Percentiles rank a stretch among this genome's conserved stretches.
These are phyloP conservation scores for Phytophthora sp. DNA, from an alignment of 352 stramenopile genomes.

Conservation along the genomic window DNA sequence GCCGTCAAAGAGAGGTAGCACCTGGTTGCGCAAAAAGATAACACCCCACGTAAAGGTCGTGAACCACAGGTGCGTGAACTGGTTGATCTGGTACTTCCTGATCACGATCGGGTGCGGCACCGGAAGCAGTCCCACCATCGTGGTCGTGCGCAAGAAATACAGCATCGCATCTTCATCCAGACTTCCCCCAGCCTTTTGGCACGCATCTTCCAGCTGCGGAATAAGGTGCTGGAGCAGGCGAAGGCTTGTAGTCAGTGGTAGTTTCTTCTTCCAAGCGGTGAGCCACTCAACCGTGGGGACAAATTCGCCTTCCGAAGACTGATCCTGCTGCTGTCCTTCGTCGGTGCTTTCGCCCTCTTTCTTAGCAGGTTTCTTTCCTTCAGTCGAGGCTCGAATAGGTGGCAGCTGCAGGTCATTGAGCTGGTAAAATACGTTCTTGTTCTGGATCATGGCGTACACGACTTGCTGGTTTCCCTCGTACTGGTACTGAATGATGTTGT, in stretches of 20 bases:
- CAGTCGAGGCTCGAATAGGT: constrained; percentile 67
- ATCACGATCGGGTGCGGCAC: constrained; percentile 99
- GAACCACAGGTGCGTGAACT: constrained; percentile 99
- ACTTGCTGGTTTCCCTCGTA: constrained; percentile 96
- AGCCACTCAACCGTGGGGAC: constrained; percentile 95
- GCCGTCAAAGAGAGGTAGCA: constrained; percentile 97
- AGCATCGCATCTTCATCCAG: constrained; percentile 97
- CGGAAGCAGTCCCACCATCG: constrained; percentile 98
- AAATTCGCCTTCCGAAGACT: constrained; percentile 55
- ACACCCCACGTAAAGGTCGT: constrained; percentile 99
- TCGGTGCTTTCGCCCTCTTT: constrained; percentile 17
- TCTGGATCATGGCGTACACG: constrained; percentile 98
- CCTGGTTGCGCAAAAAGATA: constrained; percentile 98
- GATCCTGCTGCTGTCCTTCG: constrained; percentile 9
- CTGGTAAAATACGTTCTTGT: constrained; percentile 95
- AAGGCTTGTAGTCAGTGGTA: constrained; percentile 96
- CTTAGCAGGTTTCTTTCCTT: constrained; percentile 16
- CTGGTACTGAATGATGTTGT: constrained; percentile 99
- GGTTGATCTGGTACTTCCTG: constrained; percentile 98
- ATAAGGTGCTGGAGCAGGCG: constrained; percentile 95
- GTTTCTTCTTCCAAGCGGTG: constrained; percentile 92
- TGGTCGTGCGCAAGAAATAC: constrained; percentile 96
- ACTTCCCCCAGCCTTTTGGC: constrained; percentile 78
- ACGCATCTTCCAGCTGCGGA: constrained; percentile 84
- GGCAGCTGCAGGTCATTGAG: constrained; percentile 91